Percentiles rank a stretch among this genome's conserved stretches.
phyloP scores from a whole-genome alignment of 768 basidiomycete species.

The Mycena alexandri region DNA sequence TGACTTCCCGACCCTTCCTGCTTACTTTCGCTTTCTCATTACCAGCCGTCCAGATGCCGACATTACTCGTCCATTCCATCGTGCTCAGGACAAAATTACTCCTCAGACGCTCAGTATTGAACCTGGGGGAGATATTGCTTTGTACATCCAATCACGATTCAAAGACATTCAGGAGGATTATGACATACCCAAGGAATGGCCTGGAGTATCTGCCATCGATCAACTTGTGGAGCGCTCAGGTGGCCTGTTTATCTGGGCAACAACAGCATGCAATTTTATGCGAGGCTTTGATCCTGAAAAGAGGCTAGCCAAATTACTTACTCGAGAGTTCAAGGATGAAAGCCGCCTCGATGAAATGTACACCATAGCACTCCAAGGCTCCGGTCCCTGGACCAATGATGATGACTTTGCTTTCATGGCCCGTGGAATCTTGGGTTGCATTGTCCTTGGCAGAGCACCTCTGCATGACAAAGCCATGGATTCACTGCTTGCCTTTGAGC shows the following conservation, averaged over 20 bases:
- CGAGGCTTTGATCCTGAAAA: neutral
- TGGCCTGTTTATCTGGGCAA: conserved; percentile 43
- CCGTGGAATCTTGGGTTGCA: neutral
- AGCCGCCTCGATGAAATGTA: conserved; percentile 4
- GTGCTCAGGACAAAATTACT: neutral
- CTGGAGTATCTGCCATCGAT: conserved; percentile 26
- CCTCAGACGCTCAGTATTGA: neutral
- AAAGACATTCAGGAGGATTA: neutral
- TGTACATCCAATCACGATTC: conserved; percentile 11
- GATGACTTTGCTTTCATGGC: neutral
- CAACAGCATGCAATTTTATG: conserved; percentile 39
- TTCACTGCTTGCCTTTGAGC: neutral
- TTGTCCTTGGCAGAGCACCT: neutral
- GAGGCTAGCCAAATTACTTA: neutral
- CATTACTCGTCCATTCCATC: conserved; percentile 26
- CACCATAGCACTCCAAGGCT: neutral
- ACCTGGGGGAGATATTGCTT: conserved; percentile 19
- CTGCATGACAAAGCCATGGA: neutral
- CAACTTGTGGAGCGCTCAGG: conserved; percentile 21
- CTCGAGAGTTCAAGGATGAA: neutral
- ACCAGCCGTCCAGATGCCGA: conserved; percentile 38
- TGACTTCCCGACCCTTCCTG: conserved; percentile 28
- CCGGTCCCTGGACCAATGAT: neutral
- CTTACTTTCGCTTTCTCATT: conserved; percentile 37
- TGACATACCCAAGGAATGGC: conserved; percentile 23